A percentile compares a stretch with the other conserved stretches of the same genome.
These are phyloP conservation scores for Lanzia echinophila DNA, from an alignment of 2,329 filamentous ascomycete genomes.

Conservation along the genomic window DNA sequence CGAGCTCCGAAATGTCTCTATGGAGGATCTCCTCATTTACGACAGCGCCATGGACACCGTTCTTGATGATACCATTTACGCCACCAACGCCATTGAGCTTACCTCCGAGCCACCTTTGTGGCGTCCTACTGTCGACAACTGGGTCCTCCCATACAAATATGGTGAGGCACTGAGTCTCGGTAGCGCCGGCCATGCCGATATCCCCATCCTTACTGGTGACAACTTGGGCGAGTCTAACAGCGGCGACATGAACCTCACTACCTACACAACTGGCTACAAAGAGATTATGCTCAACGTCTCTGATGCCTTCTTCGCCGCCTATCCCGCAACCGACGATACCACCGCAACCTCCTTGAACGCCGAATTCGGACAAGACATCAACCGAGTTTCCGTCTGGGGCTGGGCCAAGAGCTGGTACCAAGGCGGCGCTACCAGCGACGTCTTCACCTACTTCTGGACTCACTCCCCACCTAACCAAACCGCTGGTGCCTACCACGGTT, in stretches of 20 bases:
- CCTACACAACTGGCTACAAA: background rate
- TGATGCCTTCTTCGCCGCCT: constrained; percentile 6
- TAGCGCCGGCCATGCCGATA: constrained; percentile 16
- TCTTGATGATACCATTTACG: constrained; percentile 23
- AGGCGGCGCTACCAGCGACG: constrained; percentile 20
- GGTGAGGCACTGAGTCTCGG: constrained; percentile 15
- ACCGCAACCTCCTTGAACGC: constrained; percentile 21
- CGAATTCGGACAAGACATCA: constrained; percentile 23
- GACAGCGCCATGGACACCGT: constrained; percentile 20
- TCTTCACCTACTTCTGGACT: constrained; percentile 30
- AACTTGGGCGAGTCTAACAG: constrained; percentile 26
- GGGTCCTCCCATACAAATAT: constrained; percentile 26
- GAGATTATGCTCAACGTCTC: background rate
- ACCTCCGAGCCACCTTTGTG: constrained; percentile 21
- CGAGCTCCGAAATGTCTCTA: constrained; percentile 18
- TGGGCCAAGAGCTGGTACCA: constrained; percentile 26
- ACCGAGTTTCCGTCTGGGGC: constrained; percentile 23
- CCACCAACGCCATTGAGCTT: constrained; percentile 10
- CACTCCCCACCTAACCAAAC: constrained; percentile 24
- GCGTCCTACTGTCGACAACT: constrained; percentile 28
- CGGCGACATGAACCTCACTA: constrained; percentile 1
- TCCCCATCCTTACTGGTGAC: constrained; percentile 29
- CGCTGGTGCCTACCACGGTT: constrained; percentile 26
- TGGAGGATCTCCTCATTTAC: constrained; percentile 14
- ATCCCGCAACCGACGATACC: constrained; percentile 7